Conservation (phyloP, 2,329 filamentous ascomycete genomes). For the Aspergillus chevalieri region DNA sequence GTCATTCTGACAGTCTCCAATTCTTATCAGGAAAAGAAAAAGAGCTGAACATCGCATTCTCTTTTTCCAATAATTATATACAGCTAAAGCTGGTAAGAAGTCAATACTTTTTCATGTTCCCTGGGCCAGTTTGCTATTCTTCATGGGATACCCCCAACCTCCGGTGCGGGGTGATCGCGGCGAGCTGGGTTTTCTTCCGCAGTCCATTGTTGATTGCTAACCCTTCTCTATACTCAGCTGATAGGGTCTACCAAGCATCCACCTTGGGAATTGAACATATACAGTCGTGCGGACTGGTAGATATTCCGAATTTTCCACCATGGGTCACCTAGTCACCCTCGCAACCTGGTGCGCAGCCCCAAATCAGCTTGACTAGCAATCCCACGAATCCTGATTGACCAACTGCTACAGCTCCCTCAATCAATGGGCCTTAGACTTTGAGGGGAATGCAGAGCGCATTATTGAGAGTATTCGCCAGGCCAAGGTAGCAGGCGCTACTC, state of each 20-base stretch:
- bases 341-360: slow-evolving; percentile 37
- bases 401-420: slow-evolving; percentile 28
- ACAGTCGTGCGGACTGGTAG: neutral
- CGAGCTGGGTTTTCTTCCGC: neutral
- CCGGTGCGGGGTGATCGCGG: neutral
- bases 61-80: no score
- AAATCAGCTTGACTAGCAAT: neutral
- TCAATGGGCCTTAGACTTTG: slow-evolving; percentile 54
- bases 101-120: no score
- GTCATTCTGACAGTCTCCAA: slow-evolving; percentile 8
- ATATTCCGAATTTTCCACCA: slow-evolving; percentile 9
- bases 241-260: no score
- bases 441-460: slow-evolving; percentile 59
- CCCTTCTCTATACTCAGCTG: no score
- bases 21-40: neutral
- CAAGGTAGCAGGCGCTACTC: slow-evolving; percentile 55
- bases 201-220: neutral
- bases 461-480: slow-evolving; percentile 56
- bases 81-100: no score
- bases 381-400: neutral
- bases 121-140: no score
- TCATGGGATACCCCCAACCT: neutral
- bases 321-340: slow-evolving; percentile 38
- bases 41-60: neutral
- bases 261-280: no score